Conservation (phyloP, 2,329 filamentous ascomycete genomes). For the Colletotrichum cuscutae region DNA sequence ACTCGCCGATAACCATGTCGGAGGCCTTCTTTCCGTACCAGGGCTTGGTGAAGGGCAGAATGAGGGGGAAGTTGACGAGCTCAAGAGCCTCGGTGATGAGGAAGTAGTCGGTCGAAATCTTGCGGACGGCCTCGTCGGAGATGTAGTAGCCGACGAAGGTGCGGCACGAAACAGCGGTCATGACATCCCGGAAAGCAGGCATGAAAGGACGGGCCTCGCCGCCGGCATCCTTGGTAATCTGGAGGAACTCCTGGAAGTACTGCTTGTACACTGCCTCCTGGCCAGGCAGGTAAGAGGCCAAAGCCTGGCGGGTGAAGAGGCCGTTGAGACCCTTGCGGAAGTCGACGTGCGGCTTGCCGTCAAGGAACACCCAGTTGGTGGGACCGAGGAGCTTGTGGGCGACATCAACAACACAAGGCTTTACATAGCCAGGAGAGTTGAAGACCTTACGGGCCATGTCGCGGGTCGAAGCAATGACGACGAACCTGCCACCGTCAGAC, state of each 20-base stretch:
- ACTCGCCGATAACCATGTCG: constrained; percentile 90
- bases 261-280: constrained; percentile 91
- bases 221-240: constrained; percentile 76
- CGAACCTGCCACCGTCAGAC: constrained; percentile 72
- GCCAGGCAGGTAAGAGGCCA: constrained; percentile 88
- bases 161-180: constrained; percentile 93
- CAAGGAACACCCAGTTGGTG: constrained; percentile 97
- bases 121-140: constrained; percentile 88
- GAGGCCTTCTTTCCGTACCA: constrained; percentile 98
- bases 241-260: constrained; percentile 84
- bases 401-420: constrained; percentile 95
- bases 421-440: constrained; percentile 91
- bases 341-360: constrained; percentile 94
- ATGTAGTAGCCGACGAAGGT: constrained; percentile 99
- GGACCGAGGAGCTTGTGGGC: constrained; percentile 92
- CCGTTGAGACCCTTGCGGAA: constrained; percentile 97
- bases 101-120: constrained; percentile 96
- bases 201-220: constrained; percentile 88
- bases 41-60: constrained; percentile 92
- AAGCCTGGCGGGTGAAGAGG: constrained; percentile 90
- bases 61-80: constrained; percentile 98
- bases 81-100: constrained; percentile 95
- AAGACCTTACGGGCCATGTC: constrained; percentile 97
- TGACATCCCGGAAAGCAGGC: constrained; percentile 90
- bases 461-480: constrained; percentile 93